Base-by-base conservation (phyloP, 805 yeast genomes). In the Ogataea wickerhamii region DNA sequence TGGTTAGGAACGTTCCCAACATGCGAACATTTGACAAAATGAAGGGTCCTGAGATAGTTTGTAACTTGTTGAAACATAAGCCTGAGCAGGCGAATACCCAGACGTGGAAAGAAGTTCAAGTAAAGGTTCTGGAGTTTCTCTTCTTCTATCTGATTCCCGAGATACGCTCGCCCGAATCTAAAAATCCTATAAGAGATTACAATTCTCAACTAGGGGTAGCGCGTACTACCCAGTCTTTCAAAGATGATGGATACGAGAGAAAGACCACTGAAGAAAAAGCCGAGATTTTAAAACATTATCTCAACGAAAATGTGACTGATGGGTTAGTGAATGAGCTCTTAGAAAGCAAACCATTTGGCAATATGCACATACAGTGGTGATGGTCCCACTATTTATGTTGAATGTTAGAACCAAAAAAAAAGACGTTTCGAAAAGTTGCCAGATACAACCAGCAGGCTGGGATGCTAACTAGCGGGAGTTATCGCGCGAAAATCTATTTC, bases 111-210 rank as follows among this genome's bases (percentile, higher is more conserved):
- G 70, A 70, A 23, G 71, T 82, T 11, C 79, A 80, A 48, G 73
- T 80, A 45, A 76, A 79, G 48, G 70, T 79, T 10, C 67, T 83
- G 34, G 89, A 83, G 60, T 83, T 82, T 54, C 61, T 83, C 36
- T 74, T 82, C 38, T 80, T 82, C 53, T 82, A 83, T 51, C 59
- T 83, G 38, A 68, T 76, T 6, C 87, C 87, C 10, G 91, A 82
- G 55, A 60, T 72, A 4, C 34, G 34, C 21, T 27, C 25, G 27
- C 13, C 16, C n/a, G 29, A 26, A 8, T 12, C 16, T 11, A 7
- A 11, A 7, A 22, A 22, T 8, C 25, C 8, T 8, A 22, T 8
- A 8, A 11, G 11, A 11, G 22, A 8, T 8, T 12, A 29, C 22
- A 29, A 16, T 7, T 11, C 11, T 10, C 8, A 7, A 12, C 16